Base-by-base conservation (phyloP, 2,329 filamentous ascomycete genomes). In the Westerdykella ornata region DNA sequence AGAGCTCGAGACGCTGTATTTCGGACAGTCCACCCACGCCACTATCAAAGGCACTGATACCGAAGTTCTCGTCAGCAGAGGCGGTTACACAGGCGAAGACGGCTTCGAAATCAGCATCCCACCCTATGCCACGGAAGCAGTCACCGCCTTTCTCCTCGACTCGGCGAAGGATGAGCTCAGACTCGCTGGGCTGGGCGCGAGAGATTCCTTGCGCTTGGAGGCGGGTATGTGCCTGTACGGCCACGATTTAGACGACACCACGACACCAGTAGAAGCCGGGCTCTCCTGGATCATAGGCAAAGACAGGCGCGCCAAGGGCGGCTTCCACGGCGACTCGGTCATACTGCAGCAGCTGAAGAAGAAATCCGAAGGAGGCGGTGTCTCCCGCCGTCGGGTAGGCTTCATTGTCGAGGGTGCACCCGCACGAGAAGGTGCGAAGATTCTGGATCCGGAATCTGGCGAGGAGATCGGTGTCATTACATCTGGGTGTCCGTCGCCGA, bases 181-280 rank as follows among this genome's bases (percentile, higher is more conserved):
- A 58, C 77, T 95, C 35, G 88, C 90, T 2, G 92, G 92, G 3
- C 77, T 98, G 0, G 92, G 89, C 8, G 88, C 92, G 2, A 80
- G 92, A 49, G 92, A 98, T 67, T 94, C 85, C 47, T 79, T 98
- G 45, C 82, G 92, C 35, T 80, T 98, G 20, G 92, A 98, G 71
- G 92, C 92, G 0, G 92, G 92, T 46, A 94, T 98, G 90, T 98
- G 92, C 68, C 77, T 98, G n/a, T 98, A 98, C 70, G 92, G 92
- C n/a, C 88, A 97, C 69, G 92, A 98, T 66, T 78, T 98, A 29
- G 82, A 94, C 63, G 90, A 95, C 43, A 72, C 72, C 0, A 84
- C 78, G 9, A 85, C 83, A 1, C 82, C 83, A 1, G 80, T 84
- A 4, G 77, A 81, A 60, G 82, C 77, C 1, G 74, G 72, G 1